phyloP scores from a whole-genome alignment of 2,329 filamentous ascomycete species.

The Nigrograna mackinnonii region DNA sequence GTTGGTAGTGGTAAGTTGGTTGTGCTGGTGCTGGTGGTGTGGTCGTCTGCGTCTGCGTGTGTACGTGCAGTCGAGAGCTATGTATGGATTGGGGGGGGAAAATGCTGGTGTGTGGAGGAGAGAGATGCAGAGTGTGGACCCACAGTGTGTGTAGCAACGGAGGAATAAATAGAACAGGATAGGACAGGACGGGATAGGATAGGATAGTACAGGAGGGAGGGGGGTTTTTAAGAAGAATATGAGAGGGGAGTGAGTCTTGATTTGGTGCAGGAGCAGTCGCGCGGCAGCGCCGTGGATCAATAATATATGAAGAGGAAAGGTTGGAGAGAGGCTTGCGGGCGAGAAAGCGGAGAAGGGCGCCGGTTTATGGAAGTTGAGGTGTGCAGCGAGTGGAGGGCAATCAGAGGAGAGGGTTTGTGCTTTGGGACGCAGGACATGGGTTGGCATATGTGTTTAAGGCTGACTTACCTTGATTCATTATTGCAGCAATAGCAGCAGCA shows the following conservation, averaged over 20 bases:
- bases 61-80: too few relatives aligned
- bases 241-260: too few relatives aligned
- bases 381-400: constrained; percentile 24
- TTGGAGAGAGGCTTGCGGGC: constrained; percentile 33
- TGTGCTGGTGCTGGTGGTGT: too few relatives aligned
- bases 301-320: constrained; percentile 29
- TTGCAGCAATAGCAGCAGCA: constrained; percentile 25
- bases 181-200: too few relatives aligned
- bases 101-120: too few relatives aligned
- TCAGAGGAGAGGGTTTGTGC: constrained; percentile 26
- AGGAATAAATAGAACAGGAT: constrained; percentile 28
- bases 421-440: constrained; percentile 23
- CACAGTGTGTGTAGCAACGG: constrained; percentile 36
- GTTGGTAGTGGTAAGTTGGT: too few relatives aligned
- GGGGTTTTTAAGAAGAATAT: too few relatives aligned
- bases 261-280: too few relatives aligned
- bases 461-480: constrained; percentile 45
- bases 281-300: constrained; percentile 29
- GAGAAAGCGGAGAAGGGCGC: constrained; percentile 43
- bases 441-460: constrained; percentile 26
- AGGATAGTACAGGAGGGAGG: too few relatives aligned
- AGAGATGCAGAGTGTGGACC: constrained; percentile 25
- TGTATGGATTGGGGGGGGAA: too few relatives aligned
- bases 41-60: too few relatives aligned
- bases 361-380: constrained; percentile 23